Base-by-base conservation (phyloP, 179 eudicot species). In the Silene coronaria region DNA sequence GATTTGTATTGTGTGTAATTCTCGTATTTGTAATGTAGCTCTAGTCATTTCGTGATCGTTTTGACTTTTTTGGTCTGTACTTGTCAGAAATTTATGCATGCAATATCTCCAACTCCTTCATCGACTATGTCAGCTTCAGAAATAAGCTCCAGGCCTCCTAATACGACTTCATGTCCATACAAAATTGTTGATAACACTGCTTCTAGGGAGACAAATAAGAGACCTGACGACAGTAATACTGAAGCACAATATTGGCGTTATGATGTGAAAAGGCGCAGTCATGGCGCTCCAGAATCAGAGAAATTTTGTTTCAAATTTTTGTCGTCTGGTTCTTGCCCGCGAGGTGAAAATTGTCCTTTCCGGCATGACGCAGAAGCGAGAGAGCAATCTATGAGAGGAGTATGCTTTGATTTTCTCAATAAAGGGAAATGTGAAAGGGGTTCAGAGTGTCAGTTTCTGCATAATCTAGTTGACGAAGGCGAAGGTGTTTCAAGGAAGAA, bases 381-480 rank as follows among this genome's bases (percentile, higher is more conserved):
- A 77, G 95, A 88, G 71, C 99, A 92, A 79, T 92, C 78, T 71
- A 22, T 64, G 70, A 87, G 93, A 83, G 99, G 99, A 46, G 97
- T 89, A 61, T 95, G 99, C 78, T 90, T 92, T 84, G 99, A 92
- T 75, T 91, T 92, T 84, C 85, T 95, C 42, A 92, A 83, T 86
- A 95, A 92, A 82, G 97, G 99, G 30, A 88, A 88, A 74, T 95
- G 99, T 84, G 99, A 95, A 80, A 89, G 88, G 79, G 97, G 97
- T 70, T 89, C 96, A 53, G 97, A 91, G 62, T 95, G 99, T 86
- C 87, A 76, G 78, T 95, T 87, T 82, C 87, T 87, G 78, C 99
- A 92, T 81, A 84, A 83, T 73, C 77, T 89, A 78, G 89, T 85
- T 79, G 94, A 88, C 72, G 96, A 92, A 86, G 84, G 87, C 78